Evolutionary conservation across 192 early-diverging fungal genomes (phyloP), one percentile per base, ranked within the genome.

Genomic region (Chytriomyces sp.): DNA sequence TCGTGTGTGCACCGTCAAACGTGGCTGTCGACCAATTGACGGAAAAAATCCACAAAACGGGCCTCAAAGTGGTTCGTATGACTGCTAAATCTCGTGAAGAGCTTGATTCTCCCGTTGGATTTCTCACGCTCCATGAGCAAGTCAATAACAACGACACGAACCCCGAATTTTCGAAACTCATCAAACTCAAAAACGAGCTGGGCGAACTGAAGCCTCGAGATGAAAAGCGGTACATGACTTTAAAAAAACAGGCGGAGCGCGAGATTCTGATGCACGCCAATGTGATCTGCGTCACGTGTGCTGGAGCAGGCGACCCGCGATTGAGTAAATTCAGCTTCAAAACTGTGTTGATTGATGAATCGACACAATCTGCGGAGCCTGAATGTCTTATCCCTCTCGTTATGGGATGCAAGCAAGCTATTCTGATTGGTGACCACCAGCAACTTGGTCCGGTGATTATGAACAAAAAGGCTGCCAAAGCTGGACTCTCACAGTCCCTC

Each of bases 1-100:
- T 99, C 59, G 98, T 99, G 0, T 97, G 94, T 77, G 98, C 98
- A 0, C 96, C 98, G n/a, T 95, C 93, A 80, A 99, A 99, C 80
- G 97, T 99, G 6, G 98, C 98, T 44, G 98, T 99, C 1, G 97
- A 99, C 84, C 98, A 99, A 81, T 82, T 99, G 72, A 95, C 98
- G 0, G 95, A 96, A 76, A 98, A 98, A 81, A 96, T 99, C 67
- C 94, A 98, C 80, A 88, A 87, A 28, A 98, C 97, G 1, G 94
- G 96, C 0, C 86, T 99, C 35, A 95, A 96, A 61, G 95, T 97
- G 16, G 98, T 98, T 28, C 92, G 98, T 18, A 89, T 99, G 62
- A 92, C 95, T 20, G 97, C 98, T 7, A 95, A 95, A 73, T 93
- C 89, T 16, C 90, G 98, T 28, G 97, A 99, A 79, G 94, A 93